Evolutionary conservation across 257 asterid species (phyloP), one percentile per base, ranked within the genome.

Genomic region (Coffea eugenioides): DNA sequence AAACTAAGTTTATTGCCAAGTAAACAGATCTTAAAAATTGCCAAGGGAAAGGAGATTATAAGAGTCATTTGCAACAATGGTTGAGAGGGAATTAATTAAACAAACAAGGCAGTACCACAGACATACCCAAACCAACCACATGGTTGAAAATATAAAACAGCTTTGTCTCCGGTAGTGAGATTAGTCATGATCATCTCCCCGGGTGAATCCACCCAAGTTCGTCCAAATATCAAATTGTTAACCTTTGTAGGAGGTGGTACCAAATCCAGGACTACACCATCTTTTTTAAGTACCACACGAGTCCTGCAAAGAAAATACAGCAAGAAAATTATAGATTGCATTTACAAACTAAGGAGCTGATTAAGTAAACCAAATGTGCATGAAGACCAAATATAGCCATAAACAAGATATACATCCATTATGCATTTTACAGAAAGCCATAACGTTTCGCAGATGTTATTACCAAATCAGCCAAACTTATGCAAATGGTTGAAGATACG

Each of bases 91-190:
- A 57, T 56, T 34, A 62, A 66, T 31, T 49, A 52, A 59, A 46
- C 2, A 23, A 43, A 49, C 23, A 36, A 31, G 45, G 49, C 64
- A 56, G 25, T 20, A 8, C n/a, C 46, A 62, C 41, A 20, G 23
- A 59, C 97, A 71, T 91, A 95, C 99, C 99, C 99, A 79, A 96
- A 94, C 99, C 99, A 96, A 71, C 99, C 97, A 77, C 98, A 96
- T 71, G 99, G 99, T 84, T 96, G 99, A 89, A 96, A 96, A 87
- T 90, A 96, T 62, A 96, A 91, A 48, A 94, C 93, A 70, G 87
- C 98, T 90, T 96, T 96, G 85, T 96, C 99, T 82, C 99, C 99
- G 1, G 99, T 94, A 36, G 97, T 94, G 87, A 88, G 59, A 89
- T 96, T 94, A 62, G 97, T 89, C 97, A 96, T 85, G 74, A 96